These are phyloP conservation scores for Scenedesmus sp. DNA, from an alignment of 163 green algal species.

Conservation along the genomic window DNA sequence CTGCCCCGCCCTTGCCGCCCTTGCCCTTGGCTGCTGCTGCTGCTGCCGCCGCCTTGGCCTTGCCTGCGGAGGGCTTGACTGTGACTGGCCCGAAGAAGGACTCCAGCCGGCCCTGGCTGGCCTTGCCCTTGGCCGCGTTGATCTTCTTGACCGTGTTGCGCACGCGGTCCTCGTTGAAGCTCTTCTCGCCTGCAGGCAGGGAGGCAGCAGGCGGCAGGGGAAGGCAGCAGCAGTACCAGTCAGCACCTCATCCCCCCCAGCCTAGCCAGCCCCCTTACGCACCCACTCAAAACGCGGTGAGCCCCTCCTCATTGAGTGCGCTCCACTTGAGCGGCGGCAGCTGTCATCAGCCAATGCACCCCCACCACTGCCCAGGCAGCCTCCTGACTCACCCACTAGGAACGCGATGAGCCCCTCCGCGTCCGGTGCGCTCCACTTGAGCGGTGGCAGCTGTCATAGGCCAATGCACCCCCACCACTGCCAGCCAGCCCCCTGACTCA, in stretches of 20 bases:
- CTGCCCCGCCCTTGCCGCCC: conserved; percentile 30
- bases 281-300: not conserved
- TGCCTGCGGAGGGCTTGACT: conserved; percentile 54
- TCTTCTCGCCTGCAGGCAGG: conserved; percentile 72
- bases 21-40: conserved; percentile 22
- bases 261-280: too few species aligned
- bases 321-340: not conserved
- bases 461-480: not conserved
- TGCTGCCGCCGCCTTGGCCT: conserved; percentile 21
- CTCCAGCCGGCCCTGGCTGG: conserved; percentile 80
- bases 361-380: not conserved
- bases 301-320: too few species aligned
- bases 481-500: not conserved
- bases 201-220: too few species aligned
- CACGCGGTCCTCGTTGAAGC: conserved; percentile 87
- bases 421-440: conserved; percentile 92
- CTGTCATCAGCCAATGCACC: not conserved
- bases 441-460: conserved; percentile 59
- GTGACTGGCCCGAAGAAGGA: conserved; percentile 75
- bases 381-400: conserved; percentile 62
- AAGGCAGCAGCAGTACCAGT: too few species aligned
- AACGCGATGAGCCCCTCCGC: conserved; percentile 85
- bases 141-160: conserved; percentile 78
- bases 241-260: too few species aligned
- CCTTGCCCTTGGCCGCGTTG: conserved; percentile 82